phyloP scores from a whole-genome alignment of 1,284 basidiomycete species.

The Xanthoconium separans region DNA sequence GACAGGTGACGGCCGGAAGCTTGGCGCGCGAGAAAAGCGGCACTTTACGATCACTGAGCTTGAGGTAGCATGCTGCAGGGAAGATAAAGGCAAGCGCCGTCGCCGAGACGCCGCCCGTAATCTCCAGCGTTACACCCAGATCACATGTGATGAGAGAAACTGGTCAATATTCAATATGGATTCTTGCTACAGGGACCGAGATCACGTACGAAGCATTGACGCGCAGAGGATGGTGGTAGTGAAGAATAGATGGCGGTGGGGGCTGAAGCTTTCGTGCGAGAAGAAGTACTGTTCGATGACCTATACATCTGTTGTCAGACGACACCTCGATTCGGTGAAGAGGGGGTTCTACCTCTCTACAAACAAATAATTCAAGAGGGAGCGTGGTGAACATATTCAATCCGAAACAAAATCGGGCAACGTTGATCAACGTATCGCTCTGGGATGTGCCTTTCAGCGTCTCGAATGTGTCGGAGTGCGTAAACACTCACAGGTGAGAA shows the following conservation, averaged over 20 bases:
- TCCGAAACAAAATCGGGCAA: constrained; percentile 94
- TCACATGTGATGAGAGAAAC: constrained; percentile 95
- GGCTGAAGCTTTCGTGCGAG: constrained; percentile 76
- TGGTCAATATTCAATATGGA: constrained; percentile 30
- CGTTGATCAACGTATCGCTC: constrained; percentile 85
- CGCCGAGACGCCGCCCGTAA: constrained; percentile 93
- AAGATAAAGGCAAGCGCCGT: constrained; percentile 95
- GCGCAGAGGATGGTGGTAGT: constrained; percentile 84
- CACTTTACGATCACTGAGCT: constrained; percentile 57
- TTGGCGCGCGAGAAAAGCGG: constrained; percentile 70
- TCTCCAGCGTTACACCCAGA: constrained; percentile 95
- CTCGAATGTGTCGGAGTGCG: not conserved
- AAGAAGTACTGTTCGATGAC: constrained; percentile 95
- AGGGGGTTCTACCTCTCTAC: constrained; percentile 67
- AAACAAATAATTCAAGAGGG: constrained; percentile 91
- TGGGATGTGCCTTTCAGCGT: constrained; percentile 31
- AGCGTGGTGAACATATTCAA: constrained; percentile 98
- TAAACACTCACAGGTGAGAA: constrained; percentile 61
- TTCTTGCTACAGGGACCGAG: not conserved
- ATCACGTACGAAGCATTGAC: constrained; percentile 74
- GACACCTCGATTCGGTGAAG: not conserved
- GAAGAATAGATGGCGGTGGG: constrained; percentile 87
- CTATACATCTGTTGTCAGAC: constrained; percentile 36
- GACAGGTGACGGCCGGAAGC: constrained; percentile 74
- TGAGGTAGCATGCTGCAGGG: constrained; percentile 85